Evolutionary conservation across 2,329 filamentous ascomycete species (phyloP).

Genomic region (Metarhizium sp.): DNA sequence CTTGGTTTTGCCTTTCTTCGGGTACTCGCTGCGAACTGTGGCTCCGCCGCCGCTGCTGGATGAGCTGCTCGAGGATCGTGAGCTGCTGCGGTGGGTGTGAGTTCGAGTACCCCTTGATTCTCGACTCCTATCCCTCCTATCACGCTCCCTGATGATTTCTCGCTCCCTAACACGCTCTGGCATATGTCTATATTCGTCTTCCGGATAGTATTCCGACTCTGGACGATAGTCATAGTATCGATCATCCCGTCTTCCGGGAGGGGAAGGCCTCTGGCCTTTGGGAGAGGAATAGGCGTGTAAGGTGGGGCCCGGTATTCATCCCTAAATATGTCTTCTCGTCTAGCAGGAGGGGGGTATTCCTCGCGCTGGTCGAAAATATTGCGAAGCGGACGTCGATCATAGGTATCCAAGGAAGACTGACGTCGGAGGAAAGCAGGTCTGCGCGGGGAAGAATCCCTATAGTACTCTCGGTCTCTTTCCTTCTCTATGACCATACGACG

Average conservation of each 20-base stretch:
- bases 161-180: conserved; percentile 52
- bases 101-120: conserved; percentile 31
- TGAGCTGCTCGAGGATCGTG: conserved; percentile 35
- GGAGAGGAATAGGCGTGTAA: conserved; percentile 58
- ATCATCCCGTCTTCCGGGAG: conserved; percentile 46
- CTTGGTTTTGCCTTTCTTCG: conserved; percentile 80
- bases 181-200: conserved; percentile 61
- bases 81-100: conserved; percentile 29
- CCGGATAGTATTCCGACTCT: conserved; percentile 59
- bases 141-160: conserved; percentile 43
- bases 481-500: conserved; percentile 46
- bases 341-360: conserved; percentile 52
- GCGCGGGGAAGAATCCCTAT: conserved; percentile 39
- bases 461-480: conserved; percentile 41
- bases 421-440: conserved; percentile 64
- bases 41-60: conserved; percentile 40
- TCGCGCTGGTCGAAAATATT: conserved; percentile 43
- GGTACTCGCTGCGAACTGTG: conserved; percentile 52
- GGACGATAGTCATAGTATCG: conserved; percentile 54
- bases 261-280: conserved; percentile 52
- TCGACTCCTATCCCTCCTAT: conserved; percentile 31
- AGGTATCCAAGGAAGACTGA: conserved; percentile 85
- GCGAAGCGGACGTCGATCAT: conserved; percentile 60
- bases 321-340: conserved; percentile 36
- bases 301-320: conserved; percentile 37